Percentiles rank a stretch among this genome's conserved stretches.
Conservation (phyloP, 2,329 filamentous ascomycete genomes). For the Stylonectria norvegica region DNA sequence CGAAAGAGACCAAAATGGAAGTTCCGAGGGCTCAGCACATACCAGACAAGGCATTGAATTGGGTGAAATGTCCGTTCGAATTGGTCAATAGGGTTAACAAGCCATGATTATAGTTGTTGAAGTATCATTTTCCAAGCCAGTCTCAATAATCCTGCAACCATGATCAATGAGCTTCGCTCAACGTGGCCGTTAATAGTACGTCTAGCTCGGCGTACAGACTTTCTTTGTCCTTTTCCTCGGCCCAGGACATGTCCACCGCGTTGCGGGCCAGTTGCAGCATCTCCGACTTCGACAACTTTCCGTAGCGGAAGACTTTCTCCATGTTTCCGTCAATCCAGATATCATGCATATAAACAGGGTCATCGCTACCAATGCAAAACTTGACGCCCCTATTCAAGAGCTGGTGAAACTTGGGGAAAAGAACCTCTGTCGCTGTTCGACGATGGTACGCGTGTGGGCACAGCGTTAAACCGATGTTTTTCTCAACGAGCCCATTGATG, state of each 20-base stretch:
- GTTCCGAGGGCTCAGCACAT: neutral
- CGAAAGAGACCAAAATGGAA: neutral
- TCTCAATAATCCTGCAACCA: too few relatives aligned
- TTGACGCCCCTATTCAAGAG: constrained; percentile 60
- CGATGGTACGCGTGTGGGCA: constrained; percentile 49
- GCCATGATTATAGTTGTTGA: too few relatives aligned
- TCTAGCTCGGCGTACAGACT: neutral
- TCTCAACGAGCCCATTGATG: constrained; percentile 52
- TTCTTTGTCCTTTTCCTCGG: constrained; percentile 13
- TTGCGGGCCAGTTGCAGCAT: constrained; percentile 41
- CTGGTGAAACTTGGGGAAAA: constrained; percentile 45
- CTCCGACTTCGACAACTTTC: constrained; percentile 36
- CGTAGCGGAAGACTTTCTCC: constrained; percentile 29
- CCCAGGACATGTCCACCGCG: constrained; percentile 47
- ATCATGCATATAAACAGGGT: constrained; percentile 72
- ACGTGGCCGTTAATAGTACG: too few relatives aligned
- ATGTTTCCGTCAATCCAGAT: constrained; percentile 13
- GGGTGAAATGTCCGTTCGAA: too few relatives aligned
- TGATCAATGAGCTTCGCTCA: too few relatives aligned
- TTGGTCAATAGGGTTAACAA: too few relatives aligned
- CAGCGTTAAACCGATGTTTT: constrained; percentile 60
- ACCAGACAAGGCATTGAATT: too few relatives aligned
- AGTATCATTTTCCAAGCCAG: too few relatives aligned
- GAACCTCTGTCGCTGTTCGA: constrained; percentile 33
- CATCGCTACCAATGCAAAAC: constrained; percentile 69